Percentiles rank a stretch among this genome's conserved stretches.
Evolutionary conservation across 768 basidiomycete species (phyloP).

Genomic region (Pulveroboletus sp.): DNA sequence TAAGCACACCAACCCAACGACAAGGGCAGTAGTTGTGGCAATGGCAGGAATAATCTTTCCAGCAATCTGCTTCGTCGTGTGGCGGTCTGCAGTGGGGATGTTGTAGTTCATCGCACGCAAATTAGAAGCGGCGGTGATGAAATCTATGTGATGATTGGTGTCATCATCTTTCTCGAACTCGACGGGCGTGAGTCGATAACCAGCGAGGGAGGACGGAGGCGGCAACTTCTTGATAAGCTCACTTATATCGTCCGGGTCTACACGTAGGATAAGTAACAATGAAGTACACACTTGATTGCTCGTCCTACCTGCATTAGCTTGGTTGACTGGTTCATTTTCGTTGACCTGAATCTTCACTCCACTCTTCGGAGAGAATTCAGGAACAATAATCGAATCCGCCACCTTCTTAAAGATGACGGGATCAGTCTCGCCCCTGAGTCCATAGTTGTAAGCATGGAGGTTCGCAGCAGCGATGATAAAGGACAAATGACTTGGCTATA

Average conservation of each 20-base stretch:
- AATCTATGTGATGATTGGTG: conserved; percentile 96
- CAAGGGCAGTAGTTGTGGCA: conserved; percentile 95
- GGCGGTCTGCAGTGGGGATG: conserved; percentile 82
- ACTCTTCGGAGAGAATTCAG: conserved; percentile 90
- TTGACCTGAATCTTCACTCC: conserved; percentile 92
- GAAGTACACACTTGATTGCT: not conserved
- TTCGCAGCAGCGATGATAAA: conserved; percentile 95
- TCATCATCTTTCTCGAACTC: conserved; percentile 99
- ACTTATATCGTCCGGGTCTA: conserved; percentile 50
- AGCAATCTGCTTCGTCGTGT: conserved; percentile 95
- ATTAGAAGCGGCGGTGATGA: conserved; percentile 97
- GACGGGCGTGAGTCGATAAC: conserved; percentile 93
- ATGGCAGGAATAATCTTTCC: conserved; percentile 99
- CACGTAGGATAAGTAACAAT: conserved; percentile 4
- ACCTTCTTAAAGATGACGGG: conserved; percentile 77
- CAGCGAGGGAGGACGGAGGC: conserved; percentile 85
- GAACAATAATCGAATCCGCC: conserved; percentile 78
- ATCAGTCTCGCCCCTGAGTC: conserved; percentile 87
- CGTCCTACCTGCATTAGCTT: conserved; percentile 34
- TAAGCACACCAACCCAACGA: conserved; percentile 92
- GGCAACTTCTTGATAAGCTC: conserved; percentile 72
- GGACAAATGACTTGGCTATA: conserved; percentile 76
- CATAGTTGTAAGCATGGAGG: conserved; percentile 97
- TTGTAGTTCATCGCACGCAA: conserved; percentile 93
- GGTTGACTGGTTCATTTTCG: conserved; percentile 85